Evolutionary conservation across 2,329 filamentous ascomycete species (phyloP).

Genomic region (Alternaria sp.): DNA sequence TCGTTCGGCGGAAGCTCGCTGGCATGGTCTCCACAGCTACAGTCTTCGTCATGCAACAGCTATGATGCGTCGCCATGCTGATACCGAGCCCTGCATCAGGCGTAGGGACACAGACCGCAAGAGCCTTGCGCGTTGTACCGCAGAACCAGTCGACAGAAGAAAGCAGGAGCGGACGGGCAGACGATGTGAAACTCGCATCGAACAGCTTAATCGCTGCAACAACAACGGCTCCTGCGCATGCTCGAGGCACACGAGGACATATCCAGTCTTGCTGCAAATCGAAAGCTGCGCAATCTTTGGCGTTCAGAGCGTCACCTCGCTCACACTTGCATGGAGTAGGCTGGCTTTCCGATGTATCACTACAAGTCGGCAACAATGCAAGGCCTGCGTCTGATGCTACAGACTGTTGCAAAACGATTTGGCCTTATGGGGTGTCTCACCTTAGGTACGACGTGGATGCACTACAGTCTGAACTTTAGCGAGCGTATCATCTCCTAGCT

Average conservation of each 20-base stretch:
- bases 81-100: not conserved
- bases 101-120: not conserved
- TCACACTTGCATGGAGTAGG: not conserved
- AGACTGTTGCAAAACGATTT: not conserved
- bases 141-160: not conserved
- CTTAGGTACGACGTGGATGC: not conserved
- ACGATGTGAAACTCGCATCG: not conserved
- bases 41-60: not conserved
- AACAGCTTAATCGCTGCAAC: not conserved
- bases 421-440: not conserved
- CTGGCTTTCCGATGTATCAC: not conserved
- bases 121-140: not conserved
- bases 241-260: not conserved
- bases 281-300: not conserved
- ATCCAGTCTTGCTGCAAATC: not conserved
- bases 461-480: not conserved
- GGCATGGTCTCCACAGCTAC: not conserved
- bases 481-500: not conserved
- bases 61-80: not conserved
- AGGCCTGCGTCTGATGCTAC: not conserved
- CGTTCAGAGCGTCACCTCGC: not conserved
- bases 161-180: not conserved
- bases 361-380: not conserved
- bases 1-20: not conserved
- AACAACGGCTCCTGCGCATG: not conserved